Conservation (phyloP, 2,329 filamentous ascomycete species). For the Aureobasidium uvarum region DNA sequence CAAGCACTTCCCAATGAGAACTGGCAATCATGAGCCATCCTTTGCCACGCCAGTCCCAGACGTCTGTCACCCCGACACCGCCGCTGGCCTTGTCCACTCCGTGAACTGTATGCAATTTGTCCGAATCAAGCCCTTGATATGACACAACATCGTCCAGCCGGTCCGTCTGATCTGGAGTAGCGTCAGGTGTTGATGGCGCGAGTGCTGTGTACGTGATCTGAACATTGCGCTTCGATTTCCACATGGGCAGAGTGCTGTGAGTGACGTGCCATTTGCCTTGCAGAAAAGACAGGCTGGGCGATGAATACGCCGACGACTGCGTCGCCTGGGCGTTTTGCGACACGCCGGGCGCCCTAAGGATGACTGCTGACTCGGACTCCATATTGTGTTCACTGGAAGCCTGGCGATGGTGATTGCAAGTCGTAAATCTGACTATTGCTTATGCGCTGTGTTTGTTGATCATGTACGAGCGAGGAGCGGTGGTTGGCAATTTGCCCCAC, state of each 20-base stretch:
- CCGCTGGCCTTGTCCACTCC: slow-evolving; percentile 61
- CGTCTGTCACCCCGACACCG: slow-evolving; percentile 38
- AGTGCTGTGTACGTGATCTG: slow-evolving; percentile 70
- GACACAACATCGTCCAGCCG: slow-evolving; percentile 70
- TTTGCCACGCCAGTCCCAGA: slow-evolving; percentile 76
- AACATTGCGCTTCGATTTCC: slow-evolving; percentile 76
- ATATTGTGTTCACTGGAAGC: background rate
- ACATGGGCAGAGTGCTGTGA: slow-evolving; percentile 75
- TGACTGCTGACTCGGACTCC: slow-evolving; percentile 17
- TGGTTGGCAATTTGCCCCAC: slow-evolving; percentile 22
- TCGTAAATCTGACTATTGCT: background rate
- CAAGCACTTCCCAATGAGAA: slow-evolving; percentile 78
- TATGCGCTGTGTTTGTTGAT: slow-evolving; percentile 17
- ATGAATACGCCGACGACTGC: slow-evolving; percentile 37
- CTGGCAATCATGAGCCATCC: slow-evolving; percentile 69
- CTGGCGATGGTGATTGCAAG: background rate
- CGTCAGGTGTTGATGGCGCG: slow-evolving; percentile 37
- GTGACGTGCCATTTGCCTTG: slow-evolving; percentile 69
- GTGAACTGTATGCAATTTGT: slow-evolving; percentile 58
- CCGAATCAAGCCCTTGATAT: slow-evolving; percentile 58
- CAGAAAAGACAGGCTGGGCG: slow-evolving; percentile 60
- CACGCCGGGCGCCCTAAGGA: slow-evolving; percentile 47
- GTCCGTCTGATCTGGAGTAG: slow-evolving; percentile 40
- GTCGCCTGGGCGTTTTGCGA: slow-evolving; percentile 26
- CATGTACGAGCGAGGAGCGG: slow-evolving; percentile 16